A percentile compares a stretch with the other conserved stretches of the same genome.
Conservation (phyloP, 257 asterid genomes). For the Primulina tabacum region DNA sequence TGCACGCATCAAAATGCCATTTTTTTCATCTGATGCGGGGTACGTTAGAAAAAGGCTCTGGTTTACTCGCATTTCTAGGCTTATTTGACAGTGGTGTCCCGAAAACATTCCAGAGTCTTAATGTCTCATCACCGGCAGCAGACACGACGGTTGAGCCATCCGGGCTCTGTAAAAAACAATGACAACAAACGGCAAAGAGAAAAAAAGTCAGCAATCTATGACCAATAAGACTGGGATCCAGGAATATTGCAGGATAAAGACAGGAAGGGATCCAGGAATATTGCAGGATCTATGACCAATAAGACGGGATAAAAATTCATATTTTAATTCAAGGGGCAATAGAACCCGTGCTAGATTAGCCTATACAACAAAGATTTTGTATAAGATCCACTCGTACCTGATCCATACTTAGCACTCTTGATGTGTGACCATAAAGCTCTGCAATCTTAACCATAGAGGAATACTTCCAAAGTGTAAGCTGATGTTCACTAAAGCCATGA, state of each 20-base stretch:
- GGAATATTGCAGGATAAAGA: no score
- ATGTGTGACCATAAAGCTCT: constrained; percentile 44
- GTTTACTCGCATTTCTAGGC: constrained; percentile 15
- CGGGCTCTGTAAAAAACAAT: constrained; percentile 36
- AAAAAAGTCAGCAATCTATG: background rate
- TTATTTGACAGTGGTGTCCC: constrained; percentile 28
- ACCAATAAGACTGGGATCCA: background rate
- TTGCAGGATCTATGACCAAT: no score
- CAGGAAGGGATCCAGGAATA: no score
- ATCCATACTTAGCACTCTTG: constrained; percentile 38
- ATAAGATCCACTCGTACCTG: constrained; percentile 24
- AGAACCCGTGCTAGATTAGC: no score
- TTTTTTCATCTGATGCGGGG: constrained; percentile 35
- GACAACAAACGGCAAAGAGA: background rate
- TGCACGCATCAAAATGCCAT: background rate
- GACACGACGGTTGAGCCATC: constrained; percentile 41
- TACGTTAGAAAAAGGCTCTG: constrained; percentile 35
- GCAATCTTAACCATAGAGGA: constrained; percentile 54
- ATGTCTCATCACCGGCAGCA: constrained; percentile 43
- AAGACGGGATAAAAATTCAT: no score
- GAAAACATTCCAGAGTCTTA: constrained; percentile 40
- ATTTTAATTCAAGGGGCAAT: no score
- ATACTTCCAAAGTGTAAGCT: constrained; percentile 55
- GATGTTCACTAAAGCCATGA: constrained; percentile 40
- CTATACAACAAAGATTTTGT: no score